These are phyloP conservation scores for Toxicodendron radicans DNA, from an alignment of 345 rosid genomes.

Conservation along the genomic window DNA sequence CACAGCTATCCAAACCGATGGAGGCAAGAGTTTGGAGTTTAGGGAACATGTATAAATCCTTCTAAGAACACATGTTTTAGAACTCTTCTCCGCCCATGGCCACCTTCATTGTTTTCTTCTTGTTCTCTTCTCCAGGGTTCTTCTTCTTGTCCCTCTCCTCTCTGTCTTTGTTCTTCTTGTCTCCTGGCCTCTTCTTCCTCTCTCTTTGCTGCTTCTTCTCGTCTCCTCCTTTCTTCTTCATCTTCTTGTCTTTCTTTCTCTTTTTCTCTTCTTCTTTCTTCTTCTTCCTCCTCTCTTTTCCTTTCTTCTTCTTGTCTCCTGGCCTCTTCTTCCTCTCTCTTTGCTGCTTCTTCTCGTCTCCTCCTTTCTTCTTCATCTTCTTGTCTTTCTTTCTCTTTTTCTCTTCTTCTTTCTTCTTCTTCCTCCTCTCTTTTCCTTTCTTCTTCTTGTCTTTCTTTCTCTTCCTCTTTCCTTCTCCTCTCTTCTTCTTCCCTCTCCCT, in stretches of 20 bases:
- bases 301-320: conserved; percentile 17
- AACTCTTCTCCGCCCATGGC: background rate
- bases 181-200: conserved; percentile 11
- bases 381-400: conserved; percentile 10
- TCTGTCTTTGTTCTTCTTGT: conserved; percentile 14
- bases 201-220: conserved; percentile 7
- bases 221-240: background rate
- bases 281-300: background rate
- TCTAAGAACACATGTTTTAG: background rate
- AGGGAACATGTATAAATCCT: background rate
- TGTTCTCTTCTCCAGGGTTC: background rate
- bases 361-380: background rate
- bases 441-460: background rate
- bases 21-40: background rate
- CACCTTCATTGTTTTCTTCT: background rate
- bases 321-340: conserved; percentile 13
- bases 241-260: conserved; percentile 10
- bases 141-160: background rate
- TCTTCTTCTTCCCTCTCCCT: background rate
- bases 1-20: background rate
- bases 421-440: background rate
- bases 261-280: background rate
- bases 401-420: background rate
- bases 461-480: background rate
- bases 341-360: background rate